Conservation (phyloP, 2,329 filamentous ascomycete genomes). For the Stenocarpella maydis region DNA sequence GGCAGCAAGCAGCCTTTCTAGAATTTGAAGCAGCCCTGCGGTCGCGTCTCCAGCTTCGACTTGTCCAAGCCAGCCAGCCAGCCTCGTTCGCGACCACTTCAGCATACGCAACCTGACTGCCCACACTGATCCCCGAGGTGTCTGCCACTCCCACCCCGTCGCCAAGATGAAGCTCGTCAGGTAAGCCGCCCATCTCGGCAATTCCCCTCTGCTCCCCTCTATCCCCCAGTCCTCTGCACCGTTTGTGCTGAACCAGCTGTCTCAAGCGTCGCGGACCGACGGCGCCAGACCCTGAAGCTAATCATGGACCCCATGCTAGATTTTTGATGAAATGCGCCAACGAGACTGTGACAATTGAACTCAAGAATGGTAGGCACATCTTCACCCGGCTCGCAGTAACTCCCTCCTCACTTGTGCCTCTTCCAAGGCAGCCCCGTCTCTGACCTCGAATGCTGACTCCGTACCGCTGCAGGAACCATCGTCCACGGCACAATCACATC, state of each 20-base stretch:
- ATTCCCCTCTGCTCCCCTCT: conserved; percentile 35
- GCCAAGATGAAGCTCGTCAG: conserved; percentile 94
- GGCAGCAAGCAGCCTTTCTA: neutral
- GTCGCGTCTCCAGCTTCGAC: conserved; percentile 28
- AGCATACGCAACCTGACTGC: conserved; percentile 19
- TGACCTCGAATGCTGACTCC: neutral
- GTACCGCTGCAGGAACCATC: conserved; percentile 76
- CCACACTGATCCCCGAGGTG: neutral
- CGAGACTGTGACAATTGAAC: conserved; percentile 96
- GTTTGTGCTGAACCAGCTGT: conserved; percentile 45
- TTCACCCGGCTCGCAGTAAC: conserved; percentile 13
- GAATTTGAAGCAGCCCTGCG: conserved; percentile 30
- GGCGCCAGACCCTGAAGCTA: conserved; percentile 41
- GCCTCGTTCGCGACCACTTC: conserved; percentile 1
- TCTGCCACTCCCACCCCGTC: conserved; percentile 27
- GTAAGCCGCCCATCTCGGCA: conserved; percentile 64
- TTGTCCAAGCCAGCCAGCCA: conserved; percentile 15
- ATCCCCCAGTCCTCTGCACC: conserved; percentile 23
- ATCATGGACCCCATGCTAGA: conserved; percentile 57
- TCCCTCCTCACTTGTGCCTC: neutral
- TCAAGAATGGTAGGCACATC: conserved; percentile 92
- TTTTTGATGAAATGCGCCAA: conserved; percentile 99
- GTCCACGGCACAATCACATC: conserved; percentile 96
- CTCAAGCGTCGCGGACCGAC: conserved; percentile 32
- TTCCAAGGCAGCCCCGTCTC: too few relatives aligned